Percentiles rank a stretch among this genome's conserved stretches.
phyloP scores from a whole-genome alignment of 805 yeast genomes.

The Scheffersomyces lignosus region DNA sequence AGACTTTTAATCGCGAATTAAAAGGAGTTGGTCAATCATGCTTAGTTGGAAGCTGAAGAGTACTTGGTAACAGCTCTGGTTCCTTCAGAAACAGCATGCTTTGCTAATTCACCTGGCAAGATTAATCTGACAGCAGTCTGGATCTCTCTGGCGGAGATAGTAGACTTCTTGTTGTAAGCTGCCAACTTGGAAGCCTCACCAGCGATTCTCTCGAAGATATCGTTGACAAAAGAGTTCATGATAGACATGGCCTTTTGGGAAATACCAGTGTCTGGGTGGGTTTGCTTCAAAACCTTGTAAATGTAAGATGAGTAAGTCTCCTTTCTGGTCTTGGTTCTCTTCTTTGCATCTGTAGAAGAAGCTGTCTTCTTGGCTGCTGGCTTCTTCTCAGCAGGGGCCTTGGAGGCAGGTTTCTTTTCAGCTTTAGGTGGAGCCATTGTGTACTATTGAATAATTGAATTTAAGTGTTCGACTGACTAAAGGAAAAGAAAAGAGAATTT shows the following conservation, averaged over 20 bases:
- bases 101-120: slow-evolving; percentile 41
- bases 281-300: slow-evolving; percentile 40
- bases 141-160: slow-evolving; percentile 40
- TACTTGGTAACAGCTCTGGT: slow-evolving; percentile 42
- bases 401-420: slow-evolving; percentile 41
- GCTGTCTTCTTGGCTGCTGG: slow-evolving; percentile 40
- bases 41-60: slow-evolving; percentile 38
- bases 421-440: slow-evolving; percentile 38
- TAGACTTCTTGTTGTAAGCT: slow-evolving; percentile 40
- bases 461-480: neutral
- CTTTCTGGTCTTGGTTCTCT: slow-evolving; percentile 39
- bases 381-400: slow-evolving; percentile 42
- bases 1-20: too few relatives aligned
- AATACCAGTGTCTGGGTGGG: slow-evolving; percentile 41
- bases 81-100: slow-evolving; percentile 42
- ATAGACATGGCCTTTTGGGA: slow-evolving; percentile 41
- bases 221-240: slow-evolving; percentile 40
- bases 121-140: slow-evolving; percentile 40
- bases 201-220: slow-evolving; percentile 38
- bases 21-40: too few relatives aligned
- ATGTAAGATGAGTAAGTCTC: slow-evolving; percentile 40
- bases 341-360: slow-evolving; percentile 29
- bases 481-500: too few relatives aligned
- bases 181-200: slow-evolving; percentile 40
- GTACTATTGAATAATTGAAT: slow-evolving; percentile 1